phyloP scores from a whole-genome alignment of 2,329 filamentous ascomycete genomes.

The Trichoderma arundinaceum region DNA sequence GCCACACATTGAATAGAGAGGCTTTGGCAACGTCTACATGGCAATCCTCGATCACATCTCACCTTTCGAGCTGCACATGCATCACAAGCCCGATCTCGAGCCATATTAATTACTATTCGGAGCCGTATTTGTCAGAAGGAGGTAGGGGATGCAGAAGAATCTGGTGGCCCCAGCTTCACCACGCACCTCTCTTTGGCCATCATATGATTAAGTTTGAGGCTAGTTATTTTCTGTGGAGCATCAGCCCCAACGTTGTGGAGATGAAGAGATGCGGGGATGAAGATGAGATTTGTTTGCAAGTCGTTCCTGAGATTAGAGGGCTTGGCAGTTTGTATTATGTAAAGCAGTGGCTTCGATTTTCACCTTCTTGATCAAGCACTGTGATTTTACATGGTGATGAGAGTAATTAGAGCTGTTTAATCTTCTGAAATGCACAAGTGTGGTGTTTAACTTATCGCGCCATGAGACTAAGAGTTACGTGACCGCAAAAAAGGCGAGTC shows the following conservation, averaged over 20 bases:
- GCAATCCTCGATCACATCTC: conserved; percentile 23
- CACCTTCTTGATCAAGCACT: background rate
- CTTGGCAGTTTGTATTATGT: background rate
- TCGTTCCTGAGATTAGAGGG: background rate
- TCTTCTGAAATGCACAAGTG: background rate
- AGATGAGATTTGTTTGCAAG: conserved; percentile 4
- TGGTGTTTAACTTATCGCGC: conserved; percentile 14
- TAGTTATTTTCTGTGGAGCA: conserved; percentile 9
- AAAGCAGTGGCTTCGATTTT: background rate
- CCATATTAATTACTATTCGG: conserved; percentile 7
- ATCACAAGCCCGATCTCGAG: conserved; percentile 23
- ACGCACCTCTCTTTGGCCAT: background rate
- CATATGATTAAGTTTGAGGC: conserved; percentile 11
- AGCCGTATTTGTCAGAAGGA: background rate
- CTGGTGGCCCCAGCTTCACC: background rate
- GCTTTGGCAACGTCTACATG: conserved; percentile 18
- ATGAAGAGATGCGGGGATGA: conserved; percentile 5
- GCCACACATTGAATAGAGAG: conserved; percentile 17
- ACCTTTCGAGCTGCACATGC: conserved; percentile 24
- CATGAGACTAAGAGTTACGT: conserved; percentile 11
- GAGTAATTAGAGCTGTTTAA: background rate
- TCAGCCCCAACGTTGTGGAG: conserved; percentile 11
- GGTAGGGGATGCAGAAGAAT: background rate
- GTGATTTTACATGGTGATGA: background rate
- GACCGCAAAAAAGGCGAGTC: conserved; percentile 9